phyloP scores from a whole-genome alignment of 192 early-diverging fungal genomes.

The Backusella psychrophila region DNA sequence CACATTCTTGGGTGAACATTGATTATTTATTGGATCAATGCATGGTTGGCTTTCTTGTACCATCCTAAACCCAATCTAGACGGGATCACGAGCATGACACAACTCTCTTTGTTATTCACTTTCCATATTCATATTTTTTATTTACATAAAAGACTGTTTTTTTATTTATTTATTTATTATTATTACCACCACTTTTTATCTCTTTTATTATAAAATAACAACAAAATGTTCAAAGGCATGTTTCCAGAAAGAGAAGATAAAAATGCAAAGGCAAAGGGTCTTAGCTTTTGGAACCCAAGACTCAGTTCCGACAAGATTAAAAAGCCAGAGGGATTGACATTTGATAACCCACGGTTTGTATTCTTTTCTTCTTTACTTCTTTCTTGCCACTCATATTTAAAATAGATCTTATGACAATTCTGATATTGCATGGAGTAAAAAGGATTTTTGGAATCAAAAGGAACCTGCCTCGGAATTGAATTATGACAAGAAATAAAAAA shows the following conservation, averaged over 20 bases:
- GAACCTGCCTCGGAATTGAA: background rate
- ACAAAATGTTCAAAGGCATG: background rate
- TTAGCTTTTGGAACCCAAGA: slow-evolving; percentile 3
- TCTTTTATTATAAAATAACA: background rate
- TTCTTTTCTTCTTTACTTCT: background rate
- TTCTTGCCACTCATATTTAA: background rate
- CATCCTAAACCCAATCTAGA: background rate
- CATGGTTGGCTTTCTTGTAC: slow-evolving; percentile 60
- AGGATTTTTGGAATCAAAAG: background rate
- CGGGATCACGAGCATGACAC: background rate
- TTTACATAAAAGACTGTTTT: background rate
- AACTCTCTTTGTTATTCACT: background rate
- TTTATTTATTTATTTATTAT: background rate
- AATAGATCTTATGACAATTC: background rate
- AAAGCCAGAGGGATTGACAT: background rate
- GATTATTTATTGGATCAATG: slow-evolving; percentile 87
- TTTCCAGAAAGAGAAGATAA: background rate
- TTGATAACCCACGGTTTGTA: slow-evolving; percentile 2
- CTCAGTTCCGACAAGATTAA: background rate
- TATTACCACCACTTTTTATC: background rate
- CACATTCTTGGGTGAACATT: slow-evolving; percentile 95
- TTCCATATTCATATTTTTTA: background rate
- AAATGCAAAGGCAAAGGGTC: background rate
- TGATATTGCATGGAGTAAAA: background rate
- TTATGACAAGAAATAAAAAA: background rate